Percentiles rank a stretch among this genome's conserved stretches.
phyloP scores from a whole-genome alignment of 2,329 filamentous ascomycete species.

The Aspergillus aculeatinus region DNA sequence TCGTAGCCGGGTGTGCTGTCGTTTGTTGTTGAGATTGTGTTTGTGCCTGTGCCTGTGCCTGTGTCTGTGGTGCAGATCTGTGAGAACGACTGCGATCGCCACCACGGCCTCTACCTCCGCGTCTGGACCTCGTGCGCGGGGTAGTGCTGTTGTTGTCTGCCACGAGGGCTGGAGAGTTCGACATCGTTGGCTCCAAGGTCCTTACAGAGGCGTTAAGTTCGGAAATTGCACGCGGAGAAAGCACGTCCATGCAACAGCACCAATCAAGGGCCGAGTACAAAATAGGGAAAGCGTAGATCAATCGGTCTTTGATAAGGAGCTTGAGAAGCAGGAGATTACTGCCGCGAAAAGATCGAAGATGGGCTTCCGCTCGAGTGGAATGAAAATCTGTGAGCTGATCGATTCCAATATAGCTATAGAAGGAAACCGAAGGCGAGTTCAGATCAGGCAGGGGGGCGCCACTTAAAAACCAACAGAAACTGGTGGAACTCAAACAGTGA shows the following conservation, averaged over 20 bases:
- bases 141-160: conserved; percentile 10
- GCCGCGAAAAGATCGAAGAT: not conserved
- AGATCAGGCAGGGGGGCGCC: not conserved
- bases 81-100: conserved; percentile 18
- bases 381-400: not conserved
- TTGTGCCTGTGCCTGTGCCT: not conserved
- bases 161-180: conserved; percentile 12
- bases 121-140: conserved; percentile 24
- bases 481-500: not conserved
- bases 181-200: conserved; percentile 17
- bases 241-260: conserved; percentile 15
- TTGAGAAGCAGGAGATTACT: not conserved
- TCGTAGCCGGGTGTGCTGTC: conserved; percentile 1
- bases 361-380: not conserved
- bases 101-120: conserved; percentile 31
- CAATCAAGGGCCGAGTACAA: not conserved
- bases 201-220: not conserved
- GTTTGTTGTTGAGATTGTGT: conserved; percentile 1
- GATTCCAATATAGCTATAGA: not conserved
- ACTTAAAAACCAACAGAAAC: not conserved
- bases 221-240: not conserved
- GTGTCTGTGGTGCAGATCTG: conserved; percentile 11
- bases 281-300: not conserved
- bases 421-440: not conserved
- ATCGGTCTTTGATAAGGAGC: not conserved